Conservation (phyloP, 768 basidiomycete species). For the Boletus insuetus region DNA sequence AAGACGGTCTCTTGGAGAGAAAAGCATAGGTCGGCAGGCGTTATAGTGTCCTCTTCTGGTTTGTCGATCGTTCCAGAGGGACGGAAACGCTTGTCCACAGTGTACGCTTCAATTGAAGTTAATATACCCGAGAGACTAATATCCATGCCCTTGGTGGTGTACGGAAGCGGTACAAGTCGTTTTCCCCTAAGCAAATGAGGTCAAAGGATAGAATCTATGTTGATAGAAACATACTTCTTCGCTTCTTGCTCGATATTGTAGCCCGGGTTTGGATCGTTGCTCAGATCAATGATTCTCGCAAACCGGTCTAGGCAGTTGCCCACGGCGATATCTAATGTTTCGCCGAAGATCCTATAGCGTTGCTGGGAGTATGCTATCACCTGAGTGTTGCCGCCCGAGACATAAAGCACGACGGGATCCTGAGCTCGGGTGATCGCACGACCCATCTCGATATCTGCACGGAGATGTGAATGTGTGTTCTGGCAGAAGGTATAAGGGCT, state of each 20-base stretch:
- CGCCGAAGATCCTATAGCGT: conserved; percentile 97
- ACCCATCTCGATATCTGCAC: conserved; percentile 96
- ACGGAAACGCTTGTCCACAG: conserved; percentile 81
- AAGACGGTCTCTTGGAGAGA: conserved; percentile 96
- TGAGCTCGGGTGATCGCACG: conserved; percentile 90
- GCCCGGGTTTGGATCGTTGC: conserved; percentile 94
- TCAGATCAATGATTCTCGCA: conserved; percentile 88
- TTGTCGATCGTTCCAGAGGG: conserved; percentile 38
- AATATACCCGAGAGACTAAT: conserved; percentile 93
- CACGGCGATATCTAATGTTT: conserved; percentile 98
- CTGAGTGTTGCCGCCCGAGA: conserved; percentile 98
- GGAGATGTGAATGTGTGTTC: neutral
- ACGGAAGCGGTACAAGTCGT: conserved; percentile 80
- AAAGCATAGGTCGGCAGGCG: conserved; percentile 94
- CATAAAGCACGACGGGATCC: conserved; percentile 96
- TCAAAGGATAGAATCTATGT: neutral
- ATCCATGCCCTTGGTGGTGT: conserved; percentile 99
- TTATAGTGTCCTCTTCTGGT: conserved; percentile 66
- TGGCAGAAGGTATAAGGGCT: conserved; percentile 8
- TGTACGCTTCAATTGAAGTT: conserved; percentile 85
- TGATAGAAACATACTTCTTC: conserved; percentile 58
- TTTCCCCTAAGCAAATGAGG: conserved; percentile 58
- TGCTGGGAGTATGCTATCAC: conserved; percentile 98
- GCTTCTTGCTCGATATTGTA: conserved; percentile 98
- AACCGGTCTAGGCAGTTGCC: conserved; percentile 98